phyloP scores from a whole-genome alignment of 2,329 filamentous ascomycete species.

The Apiospora malaysiana region DNA sequence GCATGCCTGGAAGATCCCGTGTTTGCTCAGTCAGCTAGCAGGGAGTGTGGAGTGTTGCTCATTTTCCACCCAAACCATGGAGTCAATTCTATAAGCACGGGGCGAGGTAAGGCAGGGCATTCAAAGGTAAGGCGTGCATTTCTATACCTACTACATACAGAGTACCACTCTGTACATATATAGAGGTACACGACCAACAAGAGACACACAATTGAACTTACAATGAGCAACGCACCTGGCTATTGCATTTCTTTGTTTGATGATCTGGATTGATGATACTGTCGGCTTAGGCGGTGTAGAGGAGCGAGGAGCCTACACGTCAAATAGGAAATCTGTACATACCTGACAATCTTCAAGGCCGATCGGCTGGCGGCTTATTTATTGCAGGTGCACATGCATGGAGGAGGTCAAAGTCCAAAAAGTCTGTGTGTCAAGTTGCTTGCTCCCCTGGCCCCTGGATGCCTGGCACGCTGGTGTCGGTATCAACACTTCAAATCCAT shows the following conservation, averaged over 20 bases:
- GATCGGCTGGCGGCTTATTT: conserved; percentile 7
- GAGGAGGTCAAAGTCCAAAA: background rate
- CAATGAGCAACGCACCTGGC: no score
- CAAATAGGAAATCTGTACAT: background rate
- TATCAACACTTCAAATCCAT: background rate
- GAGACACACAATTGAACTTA: no score
- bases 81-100: background rate
- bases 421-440: conserved; percentile 1
- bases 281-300: background rate
- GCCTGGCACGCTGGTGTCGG: background rate
- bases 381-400: background rate
- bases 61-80: background rate
- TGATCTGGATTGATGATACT: background rate
- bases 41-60: background rate
- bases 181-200: no score
- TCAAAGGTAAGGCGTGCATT: conserved; percentile 6
- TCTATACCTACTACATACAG: background rate
- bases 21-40: conserved; percentile 8
- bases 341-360: background rate
- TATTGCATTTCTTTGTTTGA: background rate
- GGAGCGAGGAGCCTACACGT: background rate
- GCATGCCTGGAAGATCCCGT: background rate
- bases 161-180: no score
- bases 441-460: background rate
- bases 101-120: conserved; percentile 4